Evolutionary conservation across 2,329 filamentous ascomycete species (phyloP).

Genomic region (Huntiella savannae): DNA sequence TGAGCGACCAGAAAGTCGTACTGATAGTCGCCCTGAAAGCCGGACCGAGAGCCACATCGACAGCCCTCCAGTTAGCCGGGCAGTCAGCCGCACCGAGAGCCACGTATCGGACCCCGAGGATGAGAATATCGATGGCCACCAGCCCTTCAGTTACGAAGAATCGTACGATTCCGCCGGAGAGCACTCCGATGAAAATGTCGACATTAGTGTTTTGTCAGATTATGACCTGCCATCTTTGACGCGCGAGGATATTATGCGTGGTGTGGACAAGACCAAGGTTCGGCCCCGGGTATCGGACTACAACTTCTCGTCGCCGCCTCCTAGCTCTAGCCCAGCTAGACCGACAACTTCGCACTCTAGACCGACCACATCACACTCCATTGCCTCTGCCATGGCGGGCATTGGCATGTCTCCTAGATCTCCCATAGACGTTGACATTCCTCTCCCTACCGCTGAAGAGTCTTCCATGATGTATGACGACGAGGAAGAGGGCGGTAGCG

Average conservation of each 20-base stretch:
- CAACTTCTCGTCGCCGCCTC: constrained; percentile 42
- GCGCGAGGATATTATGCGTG: constrained; percentile 77
- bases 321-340: constrained; percentile 38
- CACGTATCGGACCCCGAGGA: constrained; percentile 1
- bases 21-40: background rate
- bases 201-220: constrained; percentile 39
- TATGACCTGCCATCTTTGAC: constrained; percentile 64
- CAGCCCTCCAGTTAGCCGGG: background rate
- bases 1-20: background rate
- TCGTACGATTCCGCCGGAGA: constrained; percentile 6
- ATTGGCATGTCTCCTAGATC: background rate
- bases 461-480: constrained; percentile 35
- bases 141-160: constrained; percentile 7
- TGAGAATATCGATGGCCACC: background rate
- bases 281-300: constrained; percentile 42
- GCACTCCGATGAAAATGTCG: constrained; percentile 21
- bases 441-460: constrained; percentile 72
- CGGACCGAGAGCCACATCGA: background rate
- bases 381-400: background rate
- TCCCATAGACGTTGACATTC: constrained; percentile 66
- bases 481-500: constrained; percentile 35
- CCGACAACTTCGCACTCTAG: constrained; percentile 23
- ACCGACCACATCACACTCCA: constrained; percentile 22
- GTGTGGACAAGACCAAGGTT: constrained; percentile 49
- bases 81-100: background rate